These are phyloP conservation scores for Eimeria falciformis DNA, from an alignment of 169 alveolate genomes.

Conservation along the genomic window DNA sequence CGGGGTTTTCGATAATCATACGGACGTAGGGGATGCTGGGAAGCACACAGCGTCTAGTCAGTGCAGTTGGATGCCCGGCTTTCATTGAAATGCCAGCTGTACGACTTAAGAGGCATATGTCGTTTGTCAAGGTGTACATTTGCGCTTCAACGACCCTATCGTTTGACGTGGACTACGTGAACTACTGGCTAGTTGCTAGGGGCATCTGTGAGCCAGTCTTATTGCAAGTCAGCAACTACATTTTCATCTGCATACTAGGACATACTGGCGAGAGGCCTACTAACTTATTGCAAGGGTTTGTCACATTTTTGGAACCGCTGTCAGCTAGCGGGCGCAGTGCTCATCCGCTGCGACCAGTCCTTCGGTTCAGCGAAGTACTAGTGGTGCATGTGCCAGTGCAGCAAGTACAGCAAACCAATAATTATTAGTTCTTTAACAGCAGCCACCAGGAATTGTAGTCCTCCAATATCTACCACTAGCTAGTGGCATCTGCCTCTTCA, in stretches of 20 bases:
- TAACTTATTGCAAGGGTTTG: not conserved
- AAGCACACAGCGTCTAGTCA: not conserved
- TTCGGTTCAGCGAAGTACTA: too few species aligned
- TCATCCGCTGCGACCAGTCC: too few species aligned
- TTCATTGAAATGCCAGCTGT: not conserved
- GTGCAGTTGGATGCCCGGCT: not conserved
- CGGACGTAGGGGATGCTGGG: not conserved
- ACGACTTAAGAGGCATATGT: not conserved
- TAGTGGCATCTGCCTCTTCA: too few species aligned
- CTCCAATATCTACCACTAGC: too few species aligned
- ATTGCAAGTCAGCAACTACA: not conserved
- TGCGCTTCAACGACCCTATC: not conserved
- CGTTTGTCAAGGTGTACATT: conserved; percentile 38
- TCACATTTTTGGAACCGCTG: not conserved
- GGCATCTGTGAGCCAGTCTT: not conserved
- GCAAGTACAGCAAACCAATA: too few species aligned
- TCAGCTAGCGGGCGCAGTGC: too few species aligned
- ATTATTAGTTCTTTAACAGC: too few species aligned
- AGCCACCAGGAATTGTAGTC: too few species aligned
- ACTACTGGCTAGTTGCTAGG: conserved; percentile 67
- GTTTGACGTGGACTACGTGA: not conserved
- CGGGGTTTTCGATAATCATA: not conserved
- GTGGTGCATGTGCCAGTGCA: too few species aligned
- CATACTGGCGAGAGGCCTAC: not conserved
- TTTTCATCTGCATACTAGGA: not conserved